Evolutionary conservation across 169 alveolate genomes (phyloP), one percentile per base, ranked within the genome.

Genomic region (Cryptosporidium ubiquitum): DNA sequence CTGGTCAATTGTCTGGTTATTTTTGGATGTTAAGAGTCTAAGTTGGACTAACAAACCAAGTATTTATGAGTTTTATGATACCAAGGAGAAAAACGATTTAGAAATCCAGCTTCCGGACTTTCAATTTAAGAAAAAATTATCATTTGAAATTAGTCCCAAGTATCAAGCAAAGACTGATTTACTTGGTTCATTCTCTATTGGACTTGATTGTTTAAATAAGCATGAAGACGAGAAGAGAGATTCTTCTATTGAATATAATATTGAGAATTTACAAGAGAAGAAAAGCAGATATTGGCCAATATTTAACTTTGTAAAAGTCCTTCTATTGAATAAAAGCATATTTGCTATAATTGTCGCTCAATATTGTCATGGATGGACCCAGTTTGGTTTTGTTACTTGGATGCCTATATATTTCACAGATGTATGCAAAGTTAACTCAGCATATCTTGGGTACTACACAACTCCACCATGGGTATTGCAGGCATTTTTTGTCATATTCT

Each of bases 341-440:
- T 61, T 40, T 35, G 89, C 89, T 20, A 61, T 79, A 6, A 79
- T 79, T 26, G 60, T 47, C 14, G 55, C 89, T 64, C 89, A 79
- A 51, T 79, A 79, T n/a, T 58, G 89, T 23, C 89, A 79, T 64
- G 75, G 89, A 3, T 79, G 89, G 89, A 79, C 89, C 18, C 89
- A 79, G 20, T 79, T 60, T 47, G 89, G 89, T 9, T 79, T 79
- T 23, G 89, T 79, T 31, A 79, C 89, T 20, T 79, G 89, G 89
- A 58, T 79, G 79, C 89, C 89, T 14, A 47, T 79, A 60, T 79
- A 79, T 31, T 79, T 58, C 44, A 29, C 89, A 29, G 89, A 79
- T 61, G 74, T 79, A 37, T 37, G 69, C 75, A 37, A 61, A 12
- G 74, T 79, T 37, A 29, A 42, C 23, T 37, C 89, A 20, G 51